A percentile compares a stretch with the other conserved stretches of the same genome.
phyloP scores from a whole-genome alignment of 352 stramenopile genomes.

The Lagenidium sp. region DNA sequence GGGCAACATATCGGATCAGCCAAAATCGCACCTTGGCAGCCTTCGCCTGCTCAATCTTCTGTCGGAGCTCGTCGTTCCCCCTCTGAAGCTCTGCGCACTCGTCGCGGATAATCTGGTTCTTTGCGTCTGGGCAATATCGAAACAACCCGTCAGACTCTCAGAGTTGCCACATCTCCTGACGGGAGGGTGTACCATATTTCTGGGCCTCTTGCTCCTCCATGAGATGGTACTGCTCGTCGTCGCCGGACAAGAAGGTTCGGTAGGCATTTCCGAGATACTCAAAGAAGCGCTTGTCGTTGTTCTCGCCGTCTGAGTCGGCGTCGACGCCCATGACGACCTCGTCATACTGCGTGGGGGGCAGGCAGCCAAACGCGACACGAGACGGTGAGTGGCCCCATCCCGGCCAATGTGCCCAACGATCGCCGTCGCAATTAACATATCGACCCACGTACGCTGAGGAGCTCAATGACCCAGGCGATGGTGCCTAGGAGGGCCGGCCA shows the following conservation, averaged over 20 bases:
- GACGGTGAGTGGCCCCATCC: too few relatives aligned
- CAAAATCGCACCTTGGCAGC: constrained; percentile 35
- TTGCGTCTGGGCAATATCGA: constrained; percentile 20
- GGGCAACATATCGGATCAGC: background rate
- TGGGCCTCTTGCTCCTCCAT: constrained; percentile 76
- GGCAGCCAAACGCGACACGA: too few relatives aligned
- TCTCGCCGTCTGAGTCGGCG: constrained; percentile 59
- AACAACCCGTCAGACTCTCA: background rate
- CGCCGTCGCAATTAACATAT: constrained; percentile 2
- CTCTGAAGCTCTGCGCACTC: constrained; percentile 40
- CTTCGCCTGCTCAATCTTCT: constrained; percentile 59
- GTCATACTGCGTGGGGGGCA: constrained; percentile 86
- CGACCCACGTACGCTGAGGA: constrained; percentile 66
- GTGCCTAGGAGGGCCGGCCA: constrained; percentile 94
- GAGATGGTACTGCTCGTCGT: constrained; percentile 86
- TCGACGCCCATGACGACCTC: constrained; percentile 54
- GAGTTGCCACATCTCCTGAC: background rate
- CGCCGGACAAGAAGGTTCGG: constrained; percentile 88
- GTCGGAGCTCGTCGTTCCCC: constrained; percentile 48
- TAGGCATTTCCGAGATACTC: constrained; percentile 92
- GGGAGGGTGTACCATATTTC: constrained; percentile 26
- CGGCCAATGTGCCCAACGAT: too few relatives aligned
- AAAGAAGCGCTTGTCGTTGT: constrained; percentile 90
- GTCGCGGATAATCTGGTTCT: constrained; percentile 42
- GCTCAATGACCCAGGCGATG: constrained; percentile 96